These are phyloP conservation scores for Rhipidocladum racemiflorum DNA, from an alignment of 176 grass and related monocot species.

Conservation along the genomic window DNA sequence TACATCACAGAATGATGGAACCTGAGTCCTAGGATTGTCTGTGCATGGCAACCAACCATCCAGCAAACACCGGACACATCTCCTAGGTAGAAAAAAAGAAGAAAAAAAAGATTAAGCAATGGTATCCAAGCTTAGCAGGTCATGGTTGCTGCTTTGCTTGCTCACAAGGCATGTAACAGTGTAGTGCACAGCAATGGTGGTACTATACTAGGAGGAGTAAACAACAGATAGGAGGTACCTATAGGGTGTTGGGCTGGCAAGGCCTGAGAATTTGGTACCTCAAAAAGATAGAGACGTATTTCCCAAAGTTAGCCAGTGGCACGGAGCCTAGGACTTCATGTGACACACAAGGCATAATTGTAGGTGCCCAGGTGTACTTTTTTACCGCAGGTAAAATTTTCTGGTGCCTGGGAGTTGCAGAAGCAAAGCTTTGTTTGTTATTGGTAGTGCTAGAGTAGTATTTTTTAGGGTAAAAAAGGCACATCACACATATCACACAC, in stretches of 20 bases:
- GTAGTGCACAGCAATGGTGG: neutral
- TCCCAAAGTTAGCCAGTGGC: constrained; percentile 40
- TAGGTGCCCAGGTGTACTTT: constrained; percentile 16
- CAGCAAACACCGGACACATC: neutral
- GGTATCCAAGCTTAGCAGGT: neutral
- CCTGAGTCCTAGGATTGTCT: constrained; percentile 11
- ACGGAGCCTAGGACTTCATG: constrained; percentile 9
- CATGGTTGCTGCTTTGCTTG: neutral
- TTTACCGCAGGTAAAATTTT: constrained; percentile 27
- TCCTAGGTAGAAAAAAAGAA: neutral
- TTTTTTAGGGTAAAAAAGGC: no score
- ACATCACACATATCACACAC: no score
- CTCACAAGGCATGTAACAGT: neutral
- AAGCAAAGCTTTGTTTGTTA: no score
- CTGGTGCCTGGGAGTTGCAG: neutral
- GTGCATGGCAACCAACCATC: neutral
- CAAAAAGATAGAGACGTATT: constrained; percentile 42
- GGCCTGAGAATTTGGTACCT: constrained; percentile 18
- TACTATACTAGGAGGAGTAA: neutral
- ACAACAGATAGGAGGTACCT: neutral
- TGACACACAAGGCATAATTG: neutral
- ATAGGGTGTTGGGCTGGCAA: neutral
- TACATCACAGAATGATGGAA: constrained; percentile 19
- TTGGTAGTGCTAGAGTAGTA: no score
- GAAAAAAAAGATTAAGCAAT: neutral